Evolutionary conservation across 352 stramenopile genomes (phyloP), one percentile per base, ranked within the genome.

Genomic region (Pythium rishiriense): DNA sequence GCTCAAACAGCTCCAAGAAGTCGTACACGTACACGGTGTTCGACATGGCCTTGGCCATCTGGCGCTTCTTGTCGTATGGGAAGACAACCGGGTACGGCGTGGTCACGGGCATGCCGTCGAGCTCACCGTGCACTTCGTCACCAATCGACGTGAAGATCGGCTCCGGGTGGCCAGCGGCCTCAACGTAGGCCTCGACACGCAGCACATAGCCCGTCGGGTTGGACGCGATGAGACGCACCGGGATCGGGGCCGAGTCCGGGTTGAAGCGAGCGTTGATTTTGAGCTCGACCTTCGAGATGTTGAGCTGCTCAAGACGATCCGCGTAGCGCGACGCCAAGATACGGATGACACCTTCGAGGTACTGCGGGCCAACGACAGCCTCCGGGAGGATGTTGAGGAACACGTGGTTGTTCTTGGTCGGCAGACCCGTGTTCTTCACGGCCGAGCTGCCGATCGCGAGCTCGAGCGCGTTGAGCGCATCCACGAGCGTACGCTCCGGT

Each of bases 21-120:
- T 99, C 98, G 83, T 99, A 99, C 66, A 96, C 97, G 76, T 99
- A 99, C 11, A 98, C 98, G 26, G 97, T 99, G 78, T 98, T 98
- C 61, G 98, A 98, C 81, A 97, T 96, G 70, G 90, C 82, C 64
- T 94, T 93, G 25, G 91, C 92, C 68, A 97, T 84, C 72, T 96
- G 70, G 81, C 87, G 73, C 87, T 98, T 87, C 84, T 90, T 82
- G 89, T 99, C 91, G 74, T 99, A 99, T 37, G 93, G 88, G 59
- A 98, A 90, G 26, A 91, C 91, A 3, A 99, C 82, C 46, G 96
- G 93, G 85, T 99, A 99, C n/a, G 98, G 96, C 45, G 91, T 96
- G 53, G 83, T 96, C 15, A 99, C 88, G 2, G 94, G 85, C 72
- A 97, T 81, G 28, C 96, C 97, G 74, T 99, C 97, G 80, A 97